These are phyloP conservation scores for Monosporascus cannonballus DNA, from an alignment of 2,329 filamentous ascomycete genomes.

Conservation along the genomic window DNA sequence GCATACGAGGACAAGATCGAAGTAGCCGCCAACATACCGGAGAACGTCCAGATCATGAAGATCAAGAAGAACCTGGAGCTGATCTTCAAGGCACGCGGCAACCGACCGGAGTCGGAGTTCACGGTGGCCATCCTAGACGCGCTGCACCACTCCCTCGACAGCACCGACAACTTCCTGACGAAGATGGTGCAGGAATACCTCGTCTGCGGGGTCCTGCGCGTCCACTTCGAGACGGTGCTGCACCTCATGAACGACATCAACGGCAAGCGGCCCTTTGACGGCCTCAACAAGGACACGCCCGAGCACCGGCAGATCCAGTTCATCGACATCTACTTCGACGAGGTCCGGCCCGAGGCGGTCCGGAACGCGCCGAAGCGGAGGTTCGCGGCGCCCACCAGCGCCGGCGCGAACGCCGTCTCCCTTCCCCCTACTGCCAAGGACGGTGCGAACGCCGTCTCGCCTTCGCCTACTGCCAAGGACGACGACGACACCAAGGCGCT, in stretches of 20 bases:
- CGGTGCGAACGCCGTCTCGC: slow-evolving; percentile 15
- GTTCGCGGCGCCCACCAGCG: slow-evolving; percentile 15
- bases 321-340: slow-evolving; percentile 47
- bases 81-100: slow-evolving; percentile 7
- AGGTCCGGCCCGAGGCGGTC: slow-evolving; percentile 28
- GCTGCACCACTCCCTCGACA: slow-evolving; percentile 34
- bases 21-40: slow-evolving; percentile 7
- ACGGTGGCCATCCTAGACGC: slow-evolving; percentile 30
- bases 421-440: background rate
- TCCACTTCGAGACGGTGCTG: slow-evolving; percentile 44
- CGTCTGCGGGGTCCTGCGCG: slow-evolving; percentile 40
- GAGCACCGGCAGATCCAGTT: slow-evolving; percentile 44
- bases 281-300: slow-evolving; percentile 40
- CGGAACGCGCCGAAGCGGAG: slow-evolving; percentile 11
- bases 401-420: slow-evolving; percentile 15
- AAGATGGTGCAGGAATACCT: slow-evolving; percentile 17
- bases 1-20: slow-evolving; percentile 30
- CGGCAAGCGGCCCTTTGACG: slow-evolving; percentile 30
- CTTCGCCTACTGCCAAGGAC: background rate
- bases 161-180: slow-evolving; percentile 38
- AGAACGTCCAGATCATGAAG: slow-evolving; percentile 3
- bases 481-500: background rate
- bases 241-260: slow-evolving; percentile 36
- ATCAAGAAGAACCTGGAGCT: slow-evolving; percentile 6
- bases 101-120: slow-evolving; percentile 15